phyloP scores from a whole-genome alignment of 768 basidiomycete species.

The Tulasnella sp. region DNA sequence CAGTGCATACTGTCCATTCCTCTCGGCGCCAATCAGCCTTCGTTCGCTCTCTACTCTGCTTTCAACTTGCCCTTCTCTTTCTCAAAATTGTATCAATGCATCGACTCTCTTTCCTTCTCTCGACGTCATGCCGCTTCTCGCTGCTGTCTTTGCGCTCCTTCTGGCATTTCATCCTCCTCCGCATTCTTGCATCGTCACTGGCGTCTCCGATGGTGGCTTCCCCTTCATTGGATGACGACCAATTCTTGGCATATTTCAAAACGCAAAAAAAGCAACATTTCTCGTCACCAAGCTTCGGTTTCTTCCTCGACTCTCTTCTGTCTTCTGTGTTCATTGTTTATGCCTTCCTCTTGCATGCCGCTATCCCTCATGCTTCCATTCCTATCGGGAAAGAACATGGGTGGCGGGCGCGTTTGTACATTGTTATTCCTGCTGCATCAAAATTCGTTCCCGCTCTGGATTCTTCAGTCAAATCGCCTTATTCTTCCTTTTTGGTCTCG shows the following conservation, averaged over 20 bases:
- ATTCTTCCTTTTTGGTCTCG: conserved; percentile 11
- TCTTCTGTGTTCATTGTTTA: conserved; percentile 5
- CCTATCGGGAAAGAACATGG: not conserved
- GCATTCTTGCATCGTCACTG: conserved; percentile 12
- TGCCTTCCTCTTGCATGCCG: conserved; percentile 1
- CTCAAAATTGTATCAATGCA: conserved; percentile 10
- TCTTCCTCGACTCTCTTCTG: not conserved
- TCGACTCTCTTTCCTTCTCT: conserved; percentile 20
- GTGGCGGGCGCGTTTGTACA: conserved; percentile 18
- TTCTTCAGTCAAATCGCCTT: conserved; percentile 15
- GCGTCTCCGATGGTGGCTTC: not conserved
- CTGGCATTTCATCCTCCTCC: conserved; percentile 18
- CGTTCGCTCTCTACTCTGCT: conserved; percentile 18
- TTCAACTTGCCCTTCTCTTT: conserved; percentile 11
- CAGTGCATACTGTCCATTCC: conserved; percentile 3
- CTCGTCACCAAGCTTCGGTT: conserved; percentile 8
- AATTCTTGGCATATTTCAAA: not conserved
- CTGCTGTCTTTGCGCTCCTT: not conserved
- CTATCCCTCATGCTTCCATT: not conserved
- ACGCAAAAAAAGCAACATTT: conserved; percentile 5
- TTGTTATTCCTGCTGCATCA: conserved; percentile 1
- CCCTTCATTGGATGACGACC: not conserved
- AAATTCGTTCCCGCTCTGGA: conserved; percentile 15
- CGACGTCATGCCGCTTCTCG: conserved; percentile 28
- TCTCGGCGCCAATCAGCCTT: conserved; percentile 12